A percentile compares a stretch with the other conserved stretches of the same genome.
Conservation (phyloP, 345 rosid species). For the Hypericum androsaemum region DNA sequence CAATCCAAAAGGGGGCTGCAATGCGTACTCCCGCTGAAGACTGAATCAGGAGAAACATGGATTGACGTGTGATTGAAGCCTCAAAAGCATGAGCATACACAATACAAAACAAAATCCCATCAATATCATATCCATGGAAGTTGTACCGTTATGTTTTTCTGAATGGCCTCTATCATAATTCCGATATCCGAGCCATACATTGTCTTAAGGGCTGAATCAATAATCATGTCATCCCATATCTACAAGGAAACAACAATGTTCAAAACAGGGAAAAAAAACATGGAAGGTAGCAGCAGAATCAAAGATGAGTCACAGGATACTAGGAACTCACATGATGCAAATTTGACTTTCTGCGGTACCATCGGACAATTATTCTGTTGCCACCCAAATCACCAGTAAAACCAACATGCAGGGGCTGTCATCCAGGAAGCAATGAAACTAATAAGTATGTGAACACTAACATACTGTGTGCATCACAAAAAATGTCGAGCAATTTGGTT, state of each 20-base stretch:
- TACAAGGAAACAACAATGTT: conserved; percentile 21
- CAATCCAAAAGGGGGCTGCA: no score
- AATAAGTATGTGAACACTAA: no score
- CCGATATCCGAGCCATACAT: conserved; percentile 57
- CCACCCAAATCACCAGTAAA: conserved; percentile 92
- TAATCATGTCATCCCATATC: conserved; percentile 93
- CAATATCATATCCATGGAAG: no score
- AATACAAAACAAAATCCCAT: no score
- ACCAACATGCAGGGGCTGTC: conserved; percentile 91
- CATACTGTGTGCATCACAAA: no score
- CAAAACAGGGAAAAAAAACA: conserved; percentile 3
- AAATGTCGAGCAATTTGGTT: no score
- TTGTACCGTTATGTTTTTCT: conserved; percentile 53
- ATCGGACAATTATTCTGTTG: conserved; percentile 61
- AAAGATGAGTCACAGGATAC: neutral
- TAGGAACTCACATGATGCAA: conserved; percentile 75
- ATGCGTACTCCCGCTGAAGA: no score
- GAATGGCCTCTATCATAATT: conserved; percentile 57
- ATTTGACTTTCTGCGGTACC: conserved; percentile 83
- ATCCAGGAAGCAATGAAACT: conserved; percentile 9
- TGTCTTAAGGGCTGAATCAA: conserved; percentile 60
- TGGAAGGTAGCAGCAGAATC: neutral
- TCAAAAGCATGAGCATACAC: no score
- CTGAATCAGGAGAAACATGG: neutral
- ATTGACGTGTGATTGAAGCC: no score